Evolutionary conservation across 768 basidiomycete species (phyloP).

Genomic region (Chalciporus piperatus): DNA sequence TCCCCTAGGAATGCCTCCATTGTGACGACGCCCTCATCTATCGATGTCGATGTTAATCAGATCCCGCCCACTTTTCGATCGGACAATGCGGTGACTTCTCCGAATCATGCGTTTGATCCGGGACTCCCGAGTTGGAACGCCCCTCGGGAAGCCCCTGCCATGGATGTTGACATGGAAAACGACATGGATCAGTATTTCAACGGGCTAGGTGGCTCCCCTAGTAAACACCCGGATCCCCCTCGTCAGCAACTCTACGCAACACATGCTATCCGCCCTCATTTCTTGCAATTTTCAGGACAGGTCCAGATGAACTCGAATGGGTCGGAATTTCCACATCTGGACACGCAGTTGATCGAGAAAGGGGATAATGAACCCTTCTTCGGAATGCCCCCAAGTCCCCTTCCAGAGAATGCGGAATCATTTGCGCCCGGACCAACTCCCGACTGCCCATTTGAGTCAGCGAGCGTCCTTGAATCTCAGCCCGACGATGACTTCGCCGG

Average conservation of each 20-base stretch:
- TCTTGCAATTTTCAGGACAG: not conserved
- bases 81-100: not conserved
- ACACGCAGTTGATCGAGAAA: slow-evolving; percentile 4
- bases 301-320: not conserved
- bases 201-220: slow-evolving; percentile 23
- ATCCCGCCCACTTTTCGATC: not conserved
- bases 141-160: not conserved
- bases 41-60: not conserved
- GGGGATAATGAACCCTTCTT: slow-evolving; percentile 20
- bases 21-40: not conserved
- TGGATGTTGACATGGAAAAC: slow-evolving; percentile 12
- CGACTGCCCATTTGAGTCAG: not conserved
- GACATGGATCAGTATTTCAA: slow-evolving; percentile 30
- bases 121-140: not conserved
- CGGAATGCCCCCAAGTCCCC: slow-evolving; percentile 28
- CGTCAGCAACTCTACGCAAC: not conserved
- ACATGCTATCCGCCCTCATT: slow-evolving; percentile 10
- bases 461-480: slow-evolving; percentile 2
- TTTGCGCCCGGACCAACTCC: not conserved
- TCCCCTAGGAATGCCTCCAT: not conserved
- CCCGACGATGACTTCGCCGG: slow-evolving; percentile 1
- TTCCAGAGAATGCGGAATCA: not conserved
- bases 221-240: slow-evolving; percentile 4
- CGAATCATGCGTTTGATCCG: not conserved
- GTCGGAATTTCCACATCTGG: slow-evolving; percentile 6